These are phyloP conservation scores for Xanthoparmelia taractica DNA, from an alignment of 495 filamentous ascomycete species.

Conservation along the genomic window DNA sequence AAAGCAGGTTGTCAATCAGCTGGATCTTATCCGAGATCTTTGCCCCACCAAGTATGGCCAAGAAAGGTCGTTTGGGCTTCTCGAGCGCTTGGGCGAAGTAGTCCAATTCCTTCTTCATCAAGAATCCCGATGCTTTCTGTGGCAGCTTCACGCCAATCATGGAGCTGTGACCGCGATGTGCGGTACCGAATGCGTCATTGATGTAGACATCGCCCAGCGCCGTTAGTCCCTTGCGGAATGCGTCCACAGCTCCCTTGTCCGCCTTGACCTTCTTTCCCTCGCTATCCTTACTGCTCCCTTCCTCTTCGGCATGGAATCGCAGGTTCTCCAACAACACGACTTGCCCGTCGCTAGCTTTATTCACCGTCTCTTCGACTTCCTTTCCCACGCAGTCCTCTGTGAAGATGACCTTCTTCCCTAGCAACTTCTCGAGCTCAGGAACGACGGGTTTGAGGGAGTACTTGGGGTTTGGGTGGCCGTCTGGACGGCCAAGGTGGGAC, in stretches of 20 bases:
- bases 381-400: conserved; percentile 84
- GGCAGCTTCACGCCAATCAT: conserved; percentile 97
- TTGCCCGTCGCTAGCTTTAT: conserved; percentile 71
- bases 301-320: conserved; percentile 95
- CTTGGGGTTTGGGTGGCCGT: conserved; percentile 82
- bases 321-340: conserved; percentile 94
- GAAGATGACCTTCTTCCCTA: conserved; percentile 76
- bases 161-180: conserved; percentile 94
- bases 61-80: conserved; percentile 87
- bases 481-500: conserved; percentile 95
- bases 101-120: conserved; percentile 99
- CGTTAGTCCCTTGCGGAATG: conserved; percentile 92
- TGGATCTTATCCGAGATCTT: conserved; percentile 99
- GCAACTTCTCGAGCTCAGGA: conserved; percentile 81
- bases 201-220: conserved; percentile 93
- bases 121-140: conserved; percentile 92
- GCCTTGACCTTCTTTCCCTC: conserved; percentile 98
- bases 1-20: conserved; percentile 95
- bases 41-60: conserved; percentile 94
- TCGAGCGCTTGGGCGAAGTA: conserved; percentile 98
- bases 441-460: conserved; percentile 92
- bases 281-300: conserved; percentile 85
- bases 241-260: conserved; percentile 80
- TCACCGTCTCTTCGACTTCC: conserved; percentile 82
- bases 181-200: conserved; percentile 98